These are phyloP conservation scores for Phialemoniopsis sp. DNA, from an alignment of 2,329 filamentous ascomycete species.

Conservation along the genomic window DNA sequence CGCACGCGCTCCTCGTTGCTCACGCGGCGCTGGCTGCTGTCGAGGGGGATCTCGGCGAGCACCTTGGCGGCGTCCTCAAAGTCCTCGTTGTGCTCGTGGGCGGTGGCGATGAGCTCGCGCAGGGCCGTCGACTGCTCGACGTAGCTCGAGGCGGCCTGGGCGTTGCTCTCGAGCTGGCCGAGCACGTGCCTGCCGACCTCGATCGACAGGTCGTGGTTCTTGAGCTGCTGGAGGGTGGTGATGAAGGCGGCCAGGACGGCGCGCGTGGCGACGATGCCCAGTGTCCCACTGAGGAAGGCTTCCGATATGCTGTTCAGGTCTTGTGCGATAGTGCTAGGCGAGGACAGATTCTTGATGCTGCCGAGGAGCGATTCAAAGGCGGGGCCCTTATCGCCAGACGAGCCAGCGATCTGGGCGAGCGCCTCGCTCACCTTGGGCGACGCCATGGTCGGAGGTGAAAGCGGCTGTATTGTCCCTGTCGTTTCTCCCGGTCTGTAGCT, in stretches of 20 bases:
- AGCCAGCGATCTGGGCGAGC: slow-evolving; percentile 9
- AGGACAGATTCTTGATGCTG: slow-evolving; percentile 14
- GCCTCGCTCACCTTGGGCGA: slow-evolving; percentile 13
- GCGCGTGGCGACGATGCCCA: slow-evolving; percentile 21
- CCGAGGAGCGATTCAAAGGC: slow-evolving; percentile 15
- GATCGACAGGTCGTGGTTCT: slow-evolving; percentile 64
- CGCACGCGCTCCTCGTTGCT: slow-evolving; percentile 76
- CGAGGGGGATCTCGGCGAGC: slow-evolving; percentile 80
- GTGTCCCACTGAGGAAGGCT: slow-evolving; percentile 10
- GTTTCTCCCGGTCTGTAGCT: too few relatives aligned
- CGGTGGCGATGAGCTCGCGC: slow-evolving; percentile 76
- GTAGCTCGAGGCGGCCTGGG: slow-evolving; percentile 59
- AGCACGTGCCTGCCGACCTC: slow-evolving; percentile 74
- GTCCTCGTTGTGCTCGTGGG: slow-evolving; percentile 79
- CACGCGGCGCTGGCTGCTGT: slow-evolving; percentile 81
- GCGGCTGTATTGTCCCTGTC: too few relatives aligned
- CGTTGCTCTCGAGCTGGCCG: slow-evolving; percentile 53
- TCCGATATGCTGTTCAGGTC: slow-evolving; percentile 18
- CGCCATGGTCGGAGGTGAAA: slow-evolving; percentile 8
- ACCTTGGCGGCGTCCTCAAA: slow-evolving; percentile 72
- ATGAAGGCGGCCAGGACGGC: slow-evolving; percentile 16
- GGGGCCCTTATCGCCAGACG: slow-evolving; percentile 6
- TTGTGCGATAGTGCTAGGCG: slow-evolving; percentile 7
- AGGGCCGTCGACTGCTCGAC: slow-evolving; percentile 80
- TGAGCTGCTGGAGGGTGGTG: slow-evolving; percentile 53